Evolutionary conservation across 495 filamentous ascomycete genomes (phyloP), one percentile per base, ranked within the genome.

Genomic region (Penicillium herquei): DNA sequence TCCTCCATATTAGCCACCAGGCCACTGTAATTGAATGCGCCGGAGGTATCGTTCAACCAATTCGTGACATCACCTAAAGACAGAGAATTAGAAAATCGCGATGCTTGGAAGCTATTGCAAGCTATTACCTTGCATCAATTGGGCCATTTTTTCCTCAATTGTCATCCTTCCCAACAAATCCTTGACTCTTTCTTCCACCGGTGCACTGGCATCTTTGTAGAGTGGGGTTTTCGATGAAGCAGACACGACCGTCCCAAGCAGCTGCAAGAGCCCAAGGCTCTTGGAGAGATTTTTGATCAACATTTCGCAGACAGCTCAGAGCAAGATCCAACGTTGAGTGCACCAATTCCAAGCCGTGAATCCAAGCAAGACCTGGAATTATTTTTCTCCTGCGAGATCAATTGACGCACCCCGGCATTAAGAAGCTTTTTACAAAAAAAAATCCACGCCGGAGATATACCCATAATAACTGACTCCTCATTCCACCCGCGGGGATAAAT

Each of bases 81-180:
- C 6, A 13, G 53, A 51, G 13, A 46, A 6, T 46, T 46, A 46
- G 43, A 10, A 41, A 7, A 4, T 4, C 4, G 21, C 21, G 21
- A 26, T 26, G 21, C 21, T 26, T 26, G 21, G 21, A 4, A 26
- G 21, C 21, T 26, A 4, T 4, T 26, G 21, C 4, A 1, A 26
- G 21, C 2, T 26, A 26, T 0, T 53, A 68, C 85, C 83, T 63
- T 86, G 84, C 40, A 85, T 77, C 54, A 89, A 74, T 65, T 90
- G 87, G 4, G 81, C 74, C 44, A 82, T 78, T 66, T 90, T 90
- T 47, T 90, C 87, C 61, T 85, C 76, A 39, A 86, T 77, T 0
- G 82, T 89, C 87, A 90, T 89, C 18, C 84, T 75, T 1, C 79
- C 77, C 52, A 90, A 58, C 18, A 90, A 71, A 65, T 89, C 86